Evolutionary conservation across 108 stramenopile genomes (phyloP), one percentile per base, ranked within the genome.

Genomic region (Cyclotella atomus): DNA sequence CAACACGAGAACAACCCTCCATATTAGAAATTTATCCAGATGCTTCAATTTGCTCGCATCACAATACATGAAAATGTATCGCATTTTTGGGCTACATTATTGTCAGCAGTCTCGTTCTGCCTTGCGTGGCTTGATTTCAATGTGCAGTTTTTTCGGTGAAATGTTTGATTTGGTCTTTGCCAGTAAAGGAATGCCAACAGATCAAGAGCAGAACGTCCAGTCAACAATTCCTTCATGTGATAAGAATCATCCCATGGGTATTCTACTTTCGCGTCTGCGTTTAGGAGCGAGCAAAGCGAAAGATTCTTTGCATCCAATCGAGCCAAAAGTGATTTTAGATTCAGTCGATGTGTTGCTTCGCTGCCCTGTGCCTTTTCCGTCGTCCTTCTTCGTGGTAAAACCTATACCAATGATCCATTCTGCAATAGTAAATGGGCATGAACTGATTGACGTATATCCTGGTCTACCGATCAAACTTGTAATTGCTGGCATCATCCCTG

Each of bases 21-120:
- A 52, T 69, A 35, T 46, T 0, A 61, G 62, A 15, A 76, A 68
- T 32, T 20, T 68, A 3, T 36, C 59, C 6, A 68, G 63, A 21
- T 57, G 52, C 25, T 76, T 76, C 46, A 28, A 16, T 17, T 27
- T 68, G 59, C 35, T 76, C 21, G 49, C 50, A 54, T 61, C 67
- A 14, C 75, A 61, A 29, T 76, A 64, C n/a, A 69, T 28, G 19
- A 34, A 76, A 33, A 53, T 76, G 19, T 62, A 76, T 68, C 59
- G 47, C 2, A 33, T 76, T 1, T 76, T 32, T 49, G 75, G 75
- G 17, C 60, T 76, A 7, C 75, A 76, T 62, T 35, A 29, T 30
- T 76, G 75, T 46, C 47, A 68, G 15, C 75, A 76, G 60, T 68
- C 75, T 25, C 32, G 67, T 19, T 61, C 75, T 6, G 16, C 68